phyloP scores from a whole-genome alignment of 1,284 basidiomycete species.

The Neonothopanus nambi region DNA sequence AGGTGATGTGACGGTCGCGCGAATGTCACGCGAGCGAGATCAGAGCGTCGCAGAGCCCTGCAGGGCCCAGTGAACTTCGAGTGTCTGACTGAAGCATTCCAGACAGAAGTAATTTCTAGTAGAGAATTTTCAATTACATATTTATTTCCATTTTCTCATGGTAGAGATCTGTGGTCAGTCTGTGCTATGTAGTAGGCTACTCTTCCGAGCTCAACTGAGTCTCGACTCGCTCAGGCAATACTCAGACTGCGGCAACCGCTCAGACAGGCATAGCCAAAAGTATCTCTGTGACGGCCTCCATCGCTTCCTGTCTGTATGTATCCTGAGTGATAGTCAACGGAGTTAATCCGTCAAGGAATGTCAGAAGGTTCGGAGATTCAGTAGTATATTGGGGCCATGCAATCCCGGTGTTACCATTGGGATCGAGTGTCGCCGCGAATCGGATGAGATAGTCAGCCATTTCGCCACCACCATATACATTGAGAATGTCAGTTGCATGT shows the following conservation, averaged over 20 bases:
- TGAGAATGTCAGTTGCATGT: slow-evolving; percentile 42
- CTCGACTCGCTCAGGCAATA: no score
- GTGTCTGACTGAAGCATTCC: no score
- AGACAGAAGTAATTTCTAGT: no score
- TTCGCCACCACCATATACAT: slow-evolving; percentile 37
- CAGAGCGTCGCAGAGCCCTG: no score
- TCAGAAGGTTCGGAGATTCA: slow-evolving; percentile 39
- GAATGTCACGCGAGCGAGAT: no score
- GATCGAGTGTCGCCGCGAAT: slow-evolving; percentile 45
- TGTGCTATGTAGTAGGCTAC: no score
- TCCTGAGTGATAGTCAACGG: slow-evolving; percentile 38
- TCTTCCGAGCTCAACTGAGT: no score
- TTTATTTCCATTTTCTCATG: no score
- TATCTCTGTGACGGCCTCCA: slow-evolving; percentile 40
- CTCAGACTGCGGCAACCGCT: background rate
- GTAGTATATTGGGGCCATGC: slow-evolving; percentile 52
- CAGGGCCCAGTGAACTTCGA: no score
- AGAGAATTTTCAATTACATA: no score
- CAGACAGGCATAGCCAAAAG: slow-evolving; percentile 39
- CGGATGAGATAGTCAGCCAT: slow-evolving; percentile 42
- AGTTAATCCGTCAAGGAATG: slow-evolving; percentile 43
- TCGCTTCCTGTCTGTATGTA: slow-evolving; percentile 42
- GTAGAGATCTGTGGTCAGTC: no score
- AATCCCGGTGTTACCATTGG: slow-evolving; percentile 41
- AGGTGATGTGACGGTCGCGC: no score